Evolutionary conservation across 495 filamentous ascomycete species (phyloP).

Genomic region (Lophium mytilinum): DNA sequence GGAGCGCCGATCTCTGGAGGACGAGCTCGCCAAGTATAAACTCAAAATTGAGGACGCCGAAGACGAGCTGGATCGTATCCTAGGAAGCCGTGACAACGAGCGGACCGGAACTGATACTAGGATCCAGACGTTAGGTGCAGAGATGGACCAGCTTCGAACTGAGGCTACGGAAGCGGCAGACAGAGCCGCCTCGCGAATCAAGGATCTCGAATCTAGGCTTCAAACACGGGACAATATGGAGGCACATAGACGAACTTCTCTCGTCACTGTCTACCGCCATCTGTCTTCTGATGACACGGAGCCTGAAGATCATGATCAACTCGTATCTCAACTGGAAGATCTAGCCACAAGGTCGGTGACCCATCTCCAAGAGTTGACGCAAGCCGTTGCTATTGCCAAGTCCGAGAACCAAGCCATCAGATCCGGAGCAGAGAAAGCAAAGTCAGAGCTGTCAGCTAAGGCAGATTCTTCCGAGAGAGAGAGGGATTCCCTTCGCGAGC

Average conservation of each 20-base stretch:
- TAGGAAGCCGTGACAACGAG: constrained; percentile 77
- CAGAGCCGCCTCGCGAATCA: constrained; percentile 38
- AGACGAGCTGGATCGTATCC: constrained; percentile 76
- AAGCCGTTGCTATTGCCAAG: constrained; percentile 32
- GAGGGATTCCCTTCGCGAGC: constrained; percentile 28
- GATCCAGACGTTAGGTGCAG: constrained; percentile 58
- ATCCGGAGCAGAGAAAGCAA: constrained; percentile 22
- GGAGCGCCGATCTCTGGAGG: constrained; percentile 71
- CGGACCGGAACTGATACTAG: constrained; percentile 58
- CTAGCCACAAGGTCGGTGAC: constrained; percentile 29
- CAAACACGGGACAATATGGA: constrained; percentile 44
- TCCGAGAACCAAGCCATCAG: constrained; percentile 32
- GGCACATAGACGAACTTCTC: constrained; percentile 43
- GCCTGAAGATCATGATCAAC: constrained; percentile 49
- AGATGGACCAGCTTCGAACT: constrained; percentile 54
- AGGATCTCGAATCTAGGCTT: constrained; percentile 42
- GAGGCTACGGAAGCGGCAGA: constrained; percentile 50
- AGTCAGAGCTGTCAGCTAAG: constrained; percentile 16
- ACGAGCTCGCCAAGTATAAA: constrained; percentile 66
- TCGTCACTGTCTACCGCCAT: constrained; percentile 55
- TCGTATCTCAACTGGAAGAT: constrained; percentile 57
- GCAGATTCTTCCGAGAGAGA: constrained; percentile 13
- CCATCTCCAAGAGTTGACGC: constrained; percentile 29
- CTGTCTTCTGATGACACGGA: constrained; percentile 47
- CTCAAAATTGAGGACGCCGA: constrained; percentile 76